These are phyloP conservation scores for Sphaerulina vaccinii DNA, from an alignment of 2,329 filamentous ascomycete species.

Conservation along the genomic window DNA sequence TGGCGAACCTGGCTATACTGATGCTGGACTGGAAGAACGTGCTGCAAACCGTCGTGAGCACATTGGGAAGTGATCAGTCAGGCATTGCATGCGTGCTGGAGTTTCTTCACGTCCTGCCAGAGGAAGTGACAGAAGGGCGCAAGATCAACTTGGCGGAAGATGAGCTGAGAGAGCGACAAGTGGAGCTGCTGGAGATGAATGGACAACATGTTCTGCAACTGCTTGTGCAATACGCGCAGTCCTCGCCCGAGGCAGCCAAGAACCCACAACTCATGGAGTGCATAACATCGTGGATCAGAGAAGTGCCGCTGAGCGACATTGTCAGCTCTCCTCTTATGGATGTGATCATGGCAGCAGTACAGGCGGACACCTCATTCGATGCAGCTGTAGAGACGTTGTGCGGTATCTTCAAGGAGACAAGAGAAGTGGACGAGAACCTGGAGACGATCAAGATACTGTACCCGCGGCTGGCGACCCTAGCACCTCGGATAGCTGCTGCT, in stretches of 20 bases:
- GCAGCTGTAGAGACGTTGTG: slow-evolving; percentile 90
- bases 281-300: slow-evolving; percentile 93
- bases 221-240: slow-evolving; percentile 86
- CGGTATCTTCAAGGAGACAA: slow-evolving; percentile 85
- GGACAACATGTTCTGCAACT: slow-evolving; percentile 82
- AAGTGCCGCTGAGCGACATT: slow-evolving; percentile 80
- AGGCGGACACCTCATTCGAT: slow-evolving; percentile 75
- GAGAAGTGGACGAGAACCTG: slow-evolving; percentile 87
- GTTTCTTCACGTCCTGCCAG: slow-evolving; percentile 92
- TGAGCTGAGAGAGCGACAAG: slow-evolving; percentile 80
- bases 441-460: slow-evolving; percentile 79
- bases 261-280: slow-evolving; percentile 93
- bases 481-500: slow-evolving; percentile 71
- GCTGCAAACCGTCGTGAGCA: slow-evolving; percentile 73
- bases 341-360: slow-evolving; percentile 73
- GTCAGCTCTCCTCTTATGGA: slow-evolving; percentile 82
- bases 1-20: slow-evolving; percentile 92
- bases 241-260: slow-evolving; percentile 80
- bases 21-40: slow-evolving; percentile 97
- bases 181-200: slow-evolving; percentile 87
- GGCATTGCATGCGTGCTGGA: slow-evolving; percentile 88
- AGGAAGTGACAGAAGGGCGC: slow-evolving; percentile 98
- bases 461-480: slow-evolving; percentile 73
- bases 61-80: slow-evolving; percentile 72
- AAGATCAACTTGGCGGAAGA: slow-evolving; percentile 99